phyloP scores from a whole-genome alignment of 345 rosid genomes.

The Lepidium africanum region DNA sequence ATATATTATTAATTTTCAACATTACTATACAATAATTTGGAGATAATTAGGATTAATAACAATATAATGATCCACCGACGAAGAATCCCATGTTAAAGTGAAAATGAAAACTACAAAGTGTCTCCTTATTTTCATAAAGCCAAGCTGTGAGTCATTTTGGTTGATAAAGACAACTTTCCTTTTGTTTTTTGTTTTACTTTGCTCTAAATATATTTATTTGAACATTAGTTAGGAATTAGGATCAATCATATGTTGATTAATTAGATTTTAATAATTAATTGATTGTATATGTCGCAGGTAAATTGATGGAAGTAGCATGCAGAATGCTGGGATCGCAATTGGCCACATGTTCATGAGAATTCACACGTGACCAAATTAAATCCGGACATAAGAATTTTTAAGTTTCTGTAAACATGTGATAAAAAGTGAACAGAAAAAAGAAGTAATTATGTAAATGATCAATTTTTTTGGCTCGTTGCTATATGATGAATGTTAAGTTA shows the following conservation, averaged over 20 bases:
- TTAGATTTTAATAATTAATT: background rate
- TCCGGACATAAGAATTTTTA: slow-evolving; percentile 5
- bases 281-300: slow-evolving; percentile 19
- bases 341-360: slow-evolving; percentile 14
- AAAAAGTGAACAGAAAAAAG: background rate
- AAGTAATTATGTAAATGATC: slow-evolving; percentile 25
- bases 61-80: slow-evolving; percentile 27
- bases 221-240: background rate
- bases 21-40: background rate
- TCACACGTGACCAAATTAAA: background rate
- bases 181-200: background rate
- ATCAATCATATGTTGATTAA: background rate
- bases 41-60: slow-evolving; percentile 1
- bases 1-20: background rate
- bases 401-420: slow-evolving; percentile 7
- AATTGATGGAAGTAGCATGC: slow-evolving; percentile 29
- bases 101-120: slow-evolving; percentile 7
- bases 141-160: background rate
- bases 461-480: slow-evolving; percentile 11
- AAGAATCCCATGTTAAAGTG: slow-evolving; percentile 18
- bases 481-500: background rate
- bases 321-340: slow-evolving; percentile 20
- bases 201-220: background rate
- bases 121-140: background rate
- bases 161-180: background rate